Evolutionary conservation across 2,329 filamentous ascomycete genomes (phyloP), one percentile per base, ranked within the genome.

Genomic region (Colletotrichum gigasporum): DNA sequence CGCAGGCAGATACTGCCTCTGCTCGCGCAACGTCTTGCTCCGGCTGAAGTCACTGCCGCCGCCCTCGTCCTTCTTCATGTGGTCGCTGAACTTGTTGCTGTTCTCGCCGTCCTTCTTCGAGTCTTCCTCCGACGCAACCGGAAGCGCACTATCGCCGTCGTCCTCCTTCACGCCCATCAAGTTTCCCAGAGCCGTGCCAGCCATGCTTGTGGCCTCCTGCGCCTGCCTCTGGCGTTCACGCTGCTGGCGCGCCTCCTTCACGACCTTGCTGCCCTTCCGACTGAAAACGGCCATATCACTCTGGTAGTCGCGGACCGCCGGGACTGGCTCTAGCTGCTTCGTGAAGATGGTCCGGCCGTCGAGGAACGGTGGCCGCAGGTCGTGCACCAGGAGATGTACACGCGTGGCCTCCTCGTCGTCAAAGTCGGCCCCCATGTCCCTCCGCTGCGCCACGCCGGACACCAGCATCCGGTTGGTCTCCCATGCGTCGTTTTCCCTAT

Each of bases 271-370:
- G 1, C 96, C 96, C 75, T 97, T 97, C 42, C 95, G 87, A 79
- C 94, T 97, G 71, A 98, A 98, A 1, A 99, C 94, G 1, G 96
- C 96, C 96, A 99, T 97, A 73, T 99, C 96, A 74, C 96, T 99
- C 78, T 98, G 95, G 24, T 92, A 90, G 75, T 99, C 96, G 54
- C 91, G 87, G 12, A 99, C 92, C 0, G 96, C 96, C 0, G 95
- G 93, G 1, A 99, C 92, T 0, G 96, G 96, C 63, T 99, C 96
- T 20, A 98, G 77, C 76, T 99, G 96, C 77, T 97, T 98, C 3
- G 96, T 99, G 75, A 99, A 99, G 61, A 99, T 91, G 18, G 91
- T 98, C 71, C 94, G 90, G 22, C 96, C 96, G 78, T 99, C 95
- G 48, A 99, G 81, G 73, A 99, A 99, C 0, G 96, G 96, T 9